Percentiles rank a stretch among this genome's conserved stretches.
Conservation (phyloP, 495 filamentous ascomycete genomes). For the Penicillium lagena region DNA sequence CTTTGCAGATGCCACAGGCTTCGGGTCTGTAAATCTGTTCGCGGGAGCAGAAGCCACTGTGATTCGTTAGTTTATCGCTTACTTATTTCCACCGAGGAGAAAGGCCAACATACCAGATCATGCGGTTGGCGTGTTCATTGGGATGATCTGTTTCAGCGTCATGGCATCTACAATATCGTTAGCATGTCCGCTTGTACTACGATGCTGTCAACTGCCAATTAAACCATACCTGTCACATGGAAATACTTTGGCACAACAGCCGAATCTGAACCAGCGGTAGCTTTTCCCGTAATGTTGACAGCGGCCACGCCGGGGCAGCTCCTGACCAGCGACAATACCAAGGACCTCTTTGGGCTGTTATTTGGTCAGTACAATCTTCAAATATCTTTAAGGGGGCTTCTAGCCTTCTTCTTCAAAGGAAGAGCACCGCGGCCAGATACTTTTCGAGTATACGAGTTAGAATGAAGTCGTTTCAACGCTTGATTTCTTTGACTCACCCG, state of each 20-base stretch:
- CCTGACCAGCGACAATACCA: constrained; percentile 72
- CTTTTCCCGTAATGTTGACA: constrained; percentile 75
- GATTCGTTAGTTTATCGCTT: neutral
- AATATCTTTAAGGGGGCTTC: neutral
- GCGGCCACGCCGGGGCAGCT: constrained; percentile 66
- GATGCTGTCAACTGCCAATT: too few relatives aligned
- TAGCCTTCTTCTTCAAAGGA: constrained; percentile 48
- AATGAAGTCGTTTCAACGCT: neutral
- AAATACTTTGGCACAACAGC: constrained; percentile 61
- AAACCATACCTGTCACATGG: constrained; percentile 61
- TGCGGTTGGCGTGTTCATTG: constrained; percentile 79
- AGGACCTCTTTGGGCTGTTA: constrained; percentile 56
- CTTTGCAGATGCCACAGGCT: constrained; percentile 70
- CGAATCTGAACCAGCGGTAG: constrained; percentile 79
- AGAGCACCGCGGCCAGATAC: constrained; percentile 30
- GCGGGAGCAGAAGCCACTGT: constrained; percentile 65
- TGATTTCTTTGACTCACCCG: constrained; percentile 21
- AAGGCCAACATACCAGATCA: constrained; percentile 60
- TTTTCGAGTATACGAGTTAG: constrained; percentile 19
- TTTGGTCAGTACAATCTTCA: neutral
- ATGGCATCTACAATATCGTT: constrained; percentile 55
- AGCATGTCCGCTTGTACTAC: neutral
- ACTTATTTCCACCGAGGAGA: neutral
- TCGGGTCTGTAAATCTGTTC: constrained; percentile 81
- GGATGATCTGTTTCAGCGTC: constrained; percentile 65